Evolutionary conservation across 1,139 yeast genomes (phyloP), one percentile per base, ranked within the genome.

Genomic region (Pichia sp.): DNA sequence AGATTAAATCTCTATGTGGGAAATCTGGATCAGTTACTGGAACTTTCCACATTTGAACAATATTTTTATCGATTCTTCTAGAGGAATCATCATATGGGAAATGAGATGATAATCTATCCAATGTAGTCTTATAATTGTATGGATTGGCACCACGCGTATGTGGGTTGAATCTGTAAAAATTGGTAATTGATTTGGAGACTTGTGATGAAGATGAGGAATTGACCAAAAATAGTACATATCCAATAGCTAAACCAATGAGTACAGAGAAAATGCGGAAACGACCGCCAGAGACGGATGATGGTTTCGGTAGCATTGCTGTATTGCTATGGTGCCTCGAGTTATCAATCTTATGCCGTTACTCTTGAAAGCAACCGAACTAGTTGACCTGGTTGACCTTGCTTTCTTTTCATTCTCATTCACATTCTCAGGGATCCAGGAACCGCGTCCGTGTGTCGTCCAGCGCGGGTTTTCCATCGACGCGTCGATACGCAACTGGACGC

Each of bases 41-140:
- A 18, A 74, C 79, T 60, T 87, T 88, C 96, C 97, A 91, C 24
- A 96, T 91, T 60, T 91, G 98, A 96, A 97, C 88, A 34, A 91
- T 77, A 81, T 12, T 96, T 85, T 62, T 91, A 94, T 96, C 97
- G 82, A 42, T 91, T 75, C 52, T 45, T 37, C 52, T 47, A 33
- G 57, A 53, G 14, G 55, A 43, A 30, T 49, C 50, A 37, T 52
- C 56, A 38, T 51, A 55, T 5, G 59, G 59, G 47, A 55, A 55
- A 29, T 46, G 45, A 22, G 45, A 49, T 3, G 48, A 38, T 22
- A 55, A 36, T 42, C 59, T 50, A 17, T 53, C 55, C 24, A 52
- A 44, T 1, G 59, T 55, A 13, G 51, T 52, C 5, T 52, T 42
- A 8, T 55, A 55, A 33, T 50, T 51, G 29, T 53, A 53, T 14